These are phyloP conservation scores for Microcyclosporella mali DNA, from an alignment of 2,329 filamentous ascomycete species.

Conservation along the genomic window DNA sequence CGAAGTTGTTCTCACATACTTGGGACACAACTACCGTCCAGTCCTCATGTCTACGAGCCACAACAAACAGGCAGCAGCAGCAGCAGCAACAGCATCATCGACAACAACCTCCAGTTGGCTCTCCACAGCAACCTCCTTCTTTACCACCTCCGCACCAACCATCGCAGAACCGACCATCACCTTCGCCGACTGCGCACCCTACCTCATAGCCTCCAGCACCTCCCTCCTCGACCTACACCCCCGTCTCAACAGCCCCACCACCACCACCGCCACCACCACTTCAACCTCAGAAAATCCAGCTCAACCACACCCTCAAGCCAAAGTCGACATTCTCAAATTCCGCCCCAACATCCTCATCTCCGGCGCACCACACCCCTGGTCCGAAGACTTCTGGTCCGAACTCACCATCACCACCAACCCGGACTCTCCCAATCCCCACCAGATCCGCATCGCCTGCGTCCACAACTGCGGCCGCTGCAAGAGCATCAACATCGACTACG, in stretches of 20 bases:
- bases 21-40: conserved; percentile 37
- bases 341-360: conserved; percentile 42
- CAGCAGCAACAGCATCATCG: neutral
- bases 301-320: neutral
- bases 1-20: conserved; percentile 38
- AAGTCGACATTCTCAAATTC: conserved; percentile 44
- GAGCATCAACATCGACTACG: conserved; percentile 45
- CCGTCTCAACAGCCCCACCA: conserved; percentile 32
- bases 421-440: no score
- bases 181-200: conserved; percentile 70
- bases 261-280: no score
- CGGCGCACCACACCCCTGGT: conserved; percentile 36
- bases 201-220: conserved; percentile 63
- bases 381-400: conserved; percentile 44
- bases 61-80: conserved; percentile 9
- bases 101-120: conserved; percentile 27
- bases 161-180: conserved; percentile 43
- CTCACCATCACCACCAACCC: conserved; percentile 25
- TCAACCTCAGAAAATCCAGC: no score
- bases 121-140: conserved; percentile 21
- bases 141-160: conserved; percentile 9
- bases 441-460: conserved; percentile 35
- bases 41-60: conserved; percentile 34
- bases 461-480: conserved; percentile 44
- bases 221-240: conserved; percentile 62